These are phyloP conservation scores for Neurospora sp. DNA, from an alignment of 495 filamentous ascomycete genomes.

Conservation along the genomic window DNA sequence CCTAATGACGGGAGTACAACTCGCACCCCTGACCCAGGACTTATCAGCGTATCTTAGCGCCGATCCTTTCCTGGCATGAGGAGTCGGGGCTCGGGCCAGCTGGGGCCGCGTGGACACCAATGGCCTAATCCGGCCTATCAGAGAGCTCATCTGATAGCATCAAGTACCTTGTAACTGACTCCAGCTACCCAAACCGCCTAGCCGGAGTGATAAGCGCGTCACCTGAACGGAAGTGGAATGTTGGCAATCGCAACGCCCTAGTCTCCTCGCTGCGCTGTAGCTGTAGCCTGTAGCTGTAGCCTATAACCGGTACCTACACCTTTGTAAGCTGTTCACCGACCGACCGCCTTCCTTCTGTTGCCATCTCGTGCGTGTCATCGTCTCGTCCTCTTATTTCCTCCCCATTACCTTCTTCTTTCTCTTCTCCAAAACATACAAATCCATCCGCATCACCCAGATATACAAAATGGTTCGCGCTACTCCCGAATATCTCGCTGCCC, in stretches of 20 bases:
- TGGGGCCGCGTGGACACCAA: not conserved
- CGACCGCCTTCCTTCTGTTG: not conserved
- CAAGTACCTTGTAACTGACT: not conserved
- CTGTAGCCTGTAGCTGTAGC: not conserved
- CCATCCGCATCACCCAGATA: not conserved
- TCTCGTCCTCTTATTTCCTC: not conserved
- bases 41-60: not conserved
- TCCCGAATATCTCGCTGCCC: conserved; percentile 29
- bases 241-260: not conserved
- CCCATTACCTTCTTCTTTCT: not conserved
- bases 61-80: not conserved
- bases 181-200: not conserved
- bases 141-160: not conserved
- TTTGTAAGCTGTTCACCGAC: not conserved
- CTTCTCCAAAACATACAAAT: not conserved
- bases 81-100: not conserved
- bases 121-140: not conserved
- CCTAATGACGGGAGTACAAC: too few species aligned
- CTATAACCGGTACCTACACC: not conserved
- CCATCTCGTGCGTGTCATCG: not conserved
- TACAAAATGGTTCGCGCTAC: conserved; percentile 31
- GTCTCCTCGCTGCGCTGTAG: not conserved
- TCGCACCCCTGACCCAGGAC: not conserved
- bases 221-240: not conserved
- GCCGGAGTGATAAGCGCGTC: not conserved